Evolutionary conservation across 106 monocot genomes (phyloP).

Genomic region (Posidonia australis): DNA sequence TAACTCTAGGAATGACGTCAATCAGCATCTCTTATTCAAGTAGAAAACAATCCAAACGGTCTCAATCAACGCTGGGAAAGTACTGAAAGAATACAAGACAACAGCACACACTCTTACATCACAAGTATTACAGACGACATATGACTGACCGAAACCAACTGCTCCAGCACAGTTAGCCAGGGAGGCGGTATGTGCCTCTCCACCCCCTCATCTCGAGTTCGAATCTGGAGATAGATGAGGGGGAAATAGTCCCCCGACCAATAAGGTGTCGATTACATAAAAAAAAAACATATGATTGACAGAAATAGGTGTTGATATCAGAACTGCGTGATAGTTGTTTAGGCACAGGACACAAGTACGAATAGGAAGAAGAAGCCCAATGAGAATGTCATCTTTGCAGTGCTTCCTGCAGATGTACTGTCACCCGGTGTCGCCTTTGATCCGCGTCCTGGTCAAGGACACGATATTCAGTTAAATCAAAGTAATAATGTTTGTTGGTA

Average conservation of each 20-base stretch:
- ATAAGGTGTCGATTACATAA: too few species aligned
- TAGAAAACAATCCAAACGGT: background rate
- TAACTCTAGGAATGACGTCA: background rate
- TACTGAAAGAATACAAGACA: constrained; percentile 1
- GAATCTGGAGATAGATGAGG: too few species aligned
- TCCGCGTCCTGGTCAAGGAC: background rate
- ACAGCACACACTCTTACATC: background rate
- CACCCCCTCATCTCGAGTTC: too few species aligned
- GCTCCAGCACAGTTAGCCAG: too few species aligned
- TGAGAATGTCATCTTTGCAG: constrained; percentile 3
- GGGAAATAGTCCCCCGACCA: too few species aligned
- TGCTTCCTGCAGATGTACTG: background rate
- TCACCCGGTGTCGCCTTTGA: constrained; percentile 3
- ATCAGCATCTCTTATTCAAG: background rate
- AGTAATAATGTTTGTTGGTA: background rate
- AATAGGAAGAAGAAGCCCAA: background rate
- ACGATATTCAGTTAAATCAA: background rate
- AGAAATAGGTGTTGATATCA: background rate
- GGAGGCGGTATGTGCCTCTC: too few species aligned
- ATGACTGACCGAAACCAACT: background rate
- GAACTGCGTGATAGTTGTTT: background rate
- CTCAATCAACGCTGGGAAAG: background rate
- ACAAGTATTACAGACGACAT: background rate
- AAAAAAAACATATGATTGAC: too few species aligned
- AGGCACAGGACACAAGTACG: background rate